Conservation (phyloP, 2,329 filamentous ascomycete species). For the Phyllosticta citribraziliensis region DNA sequence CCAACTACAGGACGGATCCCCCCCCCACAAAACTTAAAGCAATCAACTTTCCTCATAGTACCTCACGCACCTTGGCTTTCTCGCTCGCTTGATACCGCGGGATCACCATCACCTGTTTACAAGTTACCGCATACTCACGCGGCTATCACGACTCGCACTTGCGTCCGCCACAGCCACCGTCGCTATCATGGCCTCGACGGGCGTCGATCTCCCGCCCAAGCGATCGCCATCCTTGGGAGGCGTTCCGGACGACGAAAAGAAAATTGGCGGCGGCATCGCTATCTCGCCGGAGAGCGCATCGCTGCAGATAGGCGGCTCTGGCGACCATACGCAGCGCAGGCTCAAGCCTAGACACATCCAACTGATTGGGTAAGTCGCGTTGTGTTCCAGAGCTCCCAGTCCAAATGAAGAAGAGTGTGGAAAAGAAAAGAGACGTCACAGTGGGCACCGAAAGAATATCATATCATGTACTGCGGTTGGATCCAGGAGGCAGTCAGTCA, state of each 20-base stretch:
- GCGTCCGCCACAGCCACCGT: neutral
- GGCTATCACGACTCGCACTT: neutral
- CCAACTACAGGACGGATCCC: neutral
- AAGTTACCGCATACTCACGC: neutral
- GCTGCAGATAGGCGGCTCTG: slow-evolving; percentile 4
- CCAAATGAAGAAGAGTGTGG: neutral
- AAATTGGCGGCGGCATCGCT: slow-evolving; percentile 13
- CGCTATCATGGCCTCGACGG: slow-evolving; percentile 25
- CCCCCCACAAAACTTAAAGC: neutral
- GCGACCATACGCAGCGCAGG: slow-evolving; percentile 34
- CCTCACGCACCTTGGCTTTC: neutral
- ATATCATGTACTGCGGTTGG: too few relatives aligned
- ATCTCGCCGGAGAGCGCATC: slow-evolving; percentile 12
- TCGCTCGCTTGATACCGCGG: neutral
- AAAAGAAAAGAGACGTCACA: neutral
- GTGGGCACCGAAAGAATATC: too few relatives aligned
- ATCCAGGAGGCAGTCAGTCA: too few relatives aligned
- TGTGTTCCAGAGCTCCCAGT: neutral
- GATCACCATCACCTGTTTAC: neutral
- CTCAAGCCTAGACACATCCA: slow-evolving; percentile 39
- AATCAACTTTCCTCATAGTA: neutral
- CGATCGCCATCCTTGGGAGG: slow-evolving; percentile 15
- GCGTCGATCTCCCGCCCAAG: slow-evolving; percentile 18
- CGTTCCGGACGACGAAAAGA: slow-evolving; percentile 20
- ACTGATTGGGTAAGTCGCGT: slow-evolving; percentile 27